Percentiles rank a stretch among this genome's conserved stretches.
Evolutionary conservation across 352 stramenopile genomes (phyloP).

Genomic region (Phytophthora constricta): DNA sequence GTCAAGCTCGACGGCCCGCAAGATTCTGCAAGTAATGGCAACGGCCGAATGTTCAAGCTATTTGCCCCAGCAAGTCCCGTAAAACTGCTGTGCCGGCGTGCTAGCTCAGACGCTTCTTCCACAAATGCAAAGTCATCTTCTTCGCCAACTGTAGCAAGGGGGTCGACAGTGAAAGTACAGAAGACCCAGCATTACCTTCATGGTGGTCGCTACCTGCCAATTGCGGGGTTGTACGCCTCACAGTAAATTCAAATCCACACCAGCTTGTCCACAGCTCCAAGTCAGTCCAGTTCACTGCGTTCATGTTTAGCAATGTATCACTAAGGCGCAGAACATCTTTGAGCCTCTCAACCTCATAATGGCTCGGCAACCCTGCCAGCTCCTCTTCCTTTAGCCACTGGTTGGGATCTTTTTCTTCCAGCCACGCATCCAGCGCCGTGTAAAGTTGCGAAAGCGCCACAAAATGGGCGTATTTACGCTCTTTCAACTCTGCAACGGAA

Average conservation of each 20-base stretch:
- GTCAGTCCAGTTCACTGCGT: slow-evolving; percentile 53
- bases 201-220: slow-evolving; percentile 10
- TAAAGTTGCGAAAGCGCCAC: slow-evolving; percentile 72
- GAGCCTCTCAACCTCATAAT: slow-evolving; percentile 77
- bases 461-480: slow-evolving; percentile 60
- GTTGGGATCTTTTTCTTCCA: slow-evolving; percentile 84
- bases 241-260: slow-evolving; percentile 76
- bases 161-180: slow-evolving; percentile 12
- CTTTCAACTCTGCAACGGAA: slow-evolving; percentile 39
- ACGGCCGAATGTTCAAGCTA: slow-evolving; percentile 46
- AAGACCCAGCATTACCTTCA: slow-evolving; percentile 1
- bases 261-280: slow-evolving; percentile 70
- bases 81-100: slow-evolving; percentile 70
- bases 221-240: slow-evolving; percentile 30
- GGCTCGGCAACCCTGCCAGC: slow-evolving; percentile 66
- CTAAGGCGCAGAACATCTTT: slow-evolving; percentile 76
- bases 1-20: slow-evolving; percentile 57
- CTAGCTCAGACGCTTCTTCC: slow-evolving; percentile 69
- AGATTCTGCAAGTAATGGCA: slow-evolving; percentile 55
- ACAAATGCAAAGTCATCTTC: slow-evolving; percentile 86
- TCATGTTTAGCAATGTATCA: slow-evolving; percentile 59
- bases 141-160: slow-evolving; percentile 37
- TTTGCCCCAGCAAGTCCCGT: slow-evolving; percentile 50
- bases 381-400: slow-evolving; percentile 81
- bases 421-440: slow-evolving; percentile 87